Conservation (phyloP, 2,329 filamentous ascomycete species). For the Aschersonia sp. region DNA sequence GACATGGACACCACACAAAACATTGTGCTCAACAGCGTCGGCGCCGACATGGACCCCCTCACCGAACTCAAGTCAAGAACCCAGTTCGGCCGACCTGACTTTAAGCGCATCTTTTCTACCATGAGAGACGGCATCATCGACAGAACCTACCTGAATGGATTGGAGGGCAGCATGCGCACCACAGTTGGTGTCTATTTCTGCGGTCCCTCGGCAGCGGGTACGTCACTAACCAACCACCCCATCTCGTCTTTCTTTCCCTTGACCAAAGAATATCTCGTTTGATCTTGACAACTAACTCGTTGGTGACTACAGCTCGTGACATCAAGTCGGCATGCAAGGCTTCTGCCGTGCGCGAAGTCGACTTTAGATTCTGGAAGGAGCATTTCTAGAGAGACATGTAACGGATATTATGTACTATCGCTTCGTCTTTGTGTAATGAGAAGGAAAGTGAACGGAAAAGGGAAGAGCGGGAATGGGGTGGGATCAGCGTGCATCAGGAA, state of each 20-base stretch:
- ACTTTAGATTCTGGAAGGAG: constrained; percentile 99
- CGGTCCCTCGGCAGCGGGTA: constrained; percentile 60
- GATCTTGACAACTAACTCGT: too few species aligned
- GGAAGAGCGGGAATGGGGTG: too few species aligned
- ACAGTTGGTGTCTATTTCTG: constrained; percentile 98
- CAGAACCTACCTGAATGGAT: constrained; percentile 68
- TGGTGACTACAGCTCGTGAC: constrained; percentile 44
- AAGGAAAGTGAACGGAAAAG: background rate
- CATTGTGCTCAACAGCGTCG: constrained; percentile 92
- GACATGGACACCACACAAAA: constrained; percentile 90
- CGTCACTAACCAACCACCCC: constrained; percentile 11
- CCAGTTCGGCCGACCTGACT: constrained; percentile 91
- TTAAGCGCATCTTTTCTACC: constrained; percentile 59
- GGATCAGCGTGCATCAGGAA: too few species aligned
- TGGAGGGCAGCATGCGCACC: constrained; percentile 63
- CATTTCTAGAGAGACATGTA: constrained; percentile 42
- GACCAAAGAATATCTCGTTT: too few species aligned
- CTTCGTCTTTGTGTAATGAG: background rate
- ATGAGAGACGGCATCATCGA: constrained; percentile 84
- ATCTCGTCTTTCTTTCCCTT: background rate
- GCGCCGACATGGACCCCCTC: constrained; percentile 72
- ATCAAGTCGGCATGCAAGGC: constrained; percentile 70
- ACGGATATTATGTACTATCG: background rate
- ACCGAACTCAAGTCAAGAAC: constrained; percentile 83
- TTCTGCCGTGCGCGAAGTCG: constrained; percentile 62